Evolutionary conservation across 1,284 basidiomycete genomes (phyloP), one percentile per base, ranked within the genome.

Genomic region (Amylostereum areolatum): DNA sequence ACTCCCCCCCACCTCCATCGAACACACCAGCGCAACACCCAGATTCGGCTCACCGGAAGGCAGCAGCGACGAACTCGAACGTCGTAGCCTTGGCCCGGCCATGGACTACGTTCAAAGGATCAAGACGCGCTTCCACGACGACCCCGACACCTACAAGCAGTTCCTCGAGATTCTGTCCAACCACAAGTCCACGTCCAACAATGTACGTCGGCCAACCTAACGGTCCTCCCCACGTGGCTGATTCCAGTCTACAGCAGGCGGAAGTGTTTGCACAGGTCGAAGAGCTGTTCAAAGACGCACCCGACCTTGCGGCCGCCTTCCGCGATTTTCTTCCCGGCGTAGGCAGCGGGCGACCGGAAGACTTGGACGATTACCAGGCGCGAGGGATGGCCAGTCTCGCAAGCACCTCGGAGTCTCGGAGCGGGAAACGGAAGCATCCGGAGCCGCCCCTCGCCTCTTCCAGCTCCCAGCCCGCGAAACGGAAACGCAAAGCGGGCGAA

Each of bases 51-150:
- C 18, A 18, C 18, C 18, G 18, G 18, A 18, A 18, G 18, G 18
- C 10, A 36, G 35, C 2, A 10, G 28, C 11, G 54, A 52, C 25
- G 54, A 56, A 67, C 52, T 67, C 74, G 54, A 56, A 18, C 45
- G 46, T 24, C 54, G 48, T 27, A 49, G 42, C 30, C 75, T 85
- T 43, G 78, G 80, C 54, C 83, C 83, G 1, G 96, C 95, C 2
- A 88, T 99, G 56, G 85, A 90, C 60, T 99, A 97, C 61, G 92
- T 99, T 36, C 94, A 97, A 70, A 94, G 93, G 70, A 97, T 98
- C 71, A 98, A 97, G 69, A 88, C 91, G 57, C 84, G 93, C 36
- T 98, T 94, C 69, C 72, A 73, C 24, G 71, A 74, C 49, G 90
- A 96, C 59, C 83, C 92, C 1, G 92, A 95, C 33, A 94, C 89